Evolutionary conservation across 305 asterid genomes (phyloP).

Genomic region (Fraxinus ornus): DNA sequence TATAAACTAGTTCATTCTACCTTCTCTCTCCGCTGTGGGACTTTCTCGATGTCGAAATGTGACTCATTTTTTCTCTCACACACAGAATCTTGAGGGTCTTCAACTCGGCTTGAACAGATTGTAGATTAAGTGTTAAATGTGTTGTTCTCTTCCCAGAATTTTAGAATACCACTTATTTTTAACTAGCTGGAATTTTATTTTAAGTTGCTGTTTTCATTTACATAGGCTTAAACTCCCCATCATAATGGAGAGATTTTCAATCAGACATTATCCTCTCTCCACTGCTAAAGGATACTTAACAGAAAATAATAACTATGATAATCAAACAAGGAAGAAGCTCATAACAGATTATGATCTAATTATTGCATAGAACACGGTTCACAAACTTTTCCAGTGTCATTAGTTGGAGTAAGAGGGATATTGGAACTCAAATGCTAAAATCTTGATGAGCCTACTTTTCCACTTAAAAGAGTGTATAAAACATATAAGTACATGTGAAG

Average conservation of each 20-base stretch:
- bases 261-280: background rate
- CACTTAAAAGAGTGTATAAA: background rate
- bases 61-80: background rate
- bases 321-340: background rate
- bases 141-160: constrained; percentile 1
- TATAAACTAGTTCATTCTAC: background rate
- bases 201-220: background rate
- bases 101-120: background rate
- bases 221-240: background rate
- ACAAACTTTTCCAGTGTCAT: background rate
- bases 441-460: background rate
- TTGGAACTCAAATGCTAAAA: constrained; percentile 1
- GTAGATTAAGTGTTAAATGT: background rate
- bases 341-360: background rate
- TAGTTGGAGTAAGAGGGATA: background rate
- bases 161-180: background rate
- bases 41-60: background rate
- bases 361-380: background rate
- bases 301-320: background rate
- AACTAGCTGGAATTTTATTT: background rate
- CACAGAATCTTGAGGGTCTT: background rate
- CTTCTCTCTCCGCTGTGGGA: background rate
- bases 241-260: background rate
- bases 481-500: background rate
- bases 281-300: background rate